These are phyloP conservation scores for Lachnellula arida DNA, from an alignment of 2,329 filamentous ascomycete genomes.

Conservation along the genomic window DNA sequence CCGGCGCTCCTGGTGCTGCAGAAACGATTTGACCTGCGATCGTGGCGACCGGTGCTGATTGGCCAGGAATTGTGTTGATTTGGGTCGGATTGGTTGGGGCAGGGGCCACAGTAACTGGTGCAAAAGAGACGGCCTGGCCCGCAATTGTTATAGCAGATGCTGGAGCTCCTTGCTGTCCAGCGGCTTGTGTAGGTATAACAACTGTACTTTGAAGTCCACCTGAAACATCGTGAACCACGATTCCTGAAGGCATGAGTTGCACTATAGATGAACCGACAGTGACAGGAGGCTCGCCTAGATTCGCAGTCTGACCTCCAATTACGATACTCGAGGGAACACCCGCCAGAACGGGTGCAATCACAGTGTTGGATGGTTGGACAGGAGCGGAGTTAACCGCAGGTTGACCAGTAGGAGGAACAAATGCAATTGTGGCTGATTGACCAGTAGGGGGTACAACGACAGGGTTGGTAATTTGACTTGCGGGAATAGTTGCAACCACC, in stretches of 20 bases:
- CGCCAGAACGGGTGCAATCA: neutral
- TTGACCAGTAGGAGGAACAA: neutral
- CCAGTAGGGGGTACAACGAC: neutral
- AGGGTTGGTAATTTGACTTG: neutral
- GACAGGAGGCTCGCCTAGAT: neutral
- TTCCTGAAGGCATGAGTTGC: neutral
- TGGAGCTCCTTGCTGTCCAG: neutral
- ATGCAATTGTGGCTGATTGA: neutral
- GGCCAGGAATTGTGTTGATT: neutral
- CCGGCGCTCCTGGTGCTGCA: slow-evolving; percentile 6
- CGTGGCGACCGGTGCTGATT: slow-evolving; percentile 18
- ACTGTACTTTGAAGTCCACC: neutral
- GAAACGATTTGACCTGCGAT: slow-evolving; percentile 14
- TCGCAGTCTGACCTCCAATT: neutral
- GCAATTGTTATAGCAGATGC: neutral
- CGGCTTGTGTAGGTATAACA: neutral
- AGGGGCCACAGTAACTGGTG: neutral
- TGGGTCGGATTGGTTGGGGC: neutral
- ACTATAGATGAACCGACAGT: neutral
- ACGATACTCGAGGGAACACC: neutral
- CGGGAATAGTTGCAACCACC: neutral
- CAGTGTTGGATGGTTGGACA: neutral
- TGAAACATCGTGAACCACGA: neutral
- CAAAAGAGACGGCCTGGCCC: neutral
- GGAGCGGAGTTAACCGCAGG: neutral